A percentile compares a stretch with the other conserved stretches of the same genome.
These are phyloP conservation scores for Nothopassalora personata DNA, from an alignment of 2,329 filamentous ascomycete species.

Conservation along the genomic window DNA sequence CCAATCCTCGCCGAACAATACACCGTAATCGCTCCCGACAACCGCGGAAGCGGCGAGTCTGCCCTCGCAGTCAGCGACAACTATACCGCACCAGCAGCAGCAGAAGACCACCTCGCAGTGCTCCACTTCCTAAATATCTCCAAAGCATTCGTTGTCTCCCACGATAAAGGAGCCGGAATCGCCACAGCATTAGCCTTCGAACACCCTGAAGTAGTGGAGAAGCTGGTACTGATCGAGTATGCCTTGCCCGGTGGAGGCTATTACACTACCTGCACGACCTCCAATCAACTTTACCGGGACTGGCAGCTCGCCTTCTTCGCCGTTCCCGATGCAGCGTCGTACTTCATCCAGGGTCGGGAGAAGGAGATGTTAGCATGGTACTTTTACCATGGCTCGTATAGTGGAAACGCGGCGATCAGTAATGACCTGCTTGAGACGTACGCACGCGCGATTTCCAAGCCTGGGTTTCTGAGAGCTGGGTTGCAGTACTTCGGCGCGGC, in stretches of 20 bases:
- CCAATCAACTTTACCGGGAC: conserved; percentile 37
- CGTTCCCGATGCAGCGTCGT: conserved; percentile 44
- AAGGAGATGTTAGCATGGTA: conserved; percentile 44
- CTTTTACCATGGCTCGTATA: conserved; percentile 43
- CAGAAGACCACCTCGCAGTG: conserved; percentile 22
- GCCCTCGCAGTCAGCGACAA: conserved; percentile 2
- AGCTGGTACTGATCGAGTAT: conserved; percentile 39
- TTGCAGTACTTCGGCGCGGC: conserved; percentile 37
- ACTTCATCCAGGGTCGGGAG: conserved; percentile 42
- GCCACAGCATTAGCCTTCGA: conserved; percentile 39
- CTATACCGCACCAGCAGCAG: conserved; percentile 38
- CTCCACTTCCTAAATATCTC: conserved; percentile 29
- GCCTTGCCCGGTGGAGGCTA: conserved; percentile 38
- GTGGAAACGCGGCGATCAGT: conserved; percentile 35
- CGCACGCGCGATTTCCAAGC: conserved; percentile 39
- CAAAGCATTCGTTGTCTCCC: conserved; percentile 38
- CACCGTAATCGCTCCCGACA: conserved; percentile 43
- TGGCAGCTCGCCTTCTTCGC: conserved; percentile 41
- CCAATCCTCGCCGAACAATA: conserved; percentile 41
- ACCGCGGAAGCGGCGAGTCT: conserved; percentile 38
- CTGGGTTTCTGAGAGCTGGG: conserved; percentile 41
- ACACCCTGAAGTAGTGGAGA: conserved; percentile 33
- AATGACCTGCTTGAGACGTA: conserved; percentile 39
- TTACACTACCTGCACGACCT: conserved; percentile 34
- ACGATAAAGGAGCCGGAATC: conserved; percentile 45